phyloP scores from a whole-genome alignment of 345 rosid genomes.

The Melastoma malabathricum region DNA sequence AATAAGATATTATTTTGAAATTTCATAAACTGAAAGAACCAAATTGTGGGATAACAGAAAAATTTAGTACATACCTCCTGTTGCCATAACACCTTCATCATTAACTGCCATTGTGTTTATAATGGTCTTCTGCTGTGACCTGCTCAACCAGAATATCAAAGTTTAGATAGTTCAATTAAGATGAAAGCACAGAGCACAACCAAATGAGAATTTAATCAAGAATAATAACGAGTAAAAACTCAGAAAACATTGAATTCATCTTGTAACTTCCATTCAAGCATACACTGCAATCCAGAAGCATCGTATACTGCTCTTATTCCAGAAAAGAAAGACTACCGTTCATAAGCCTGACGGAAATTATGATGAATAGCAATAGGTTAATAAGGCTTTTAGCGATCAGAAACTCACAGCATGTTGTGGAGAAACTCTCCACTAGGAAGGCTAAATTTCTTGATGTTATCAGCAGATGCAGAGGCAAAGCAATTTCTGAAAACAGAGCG shows the following conservation, averaged over 20 bases:
- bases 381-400: neutral
- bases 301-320: neutral
- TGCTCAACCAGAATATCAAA: constrained; percentile 15
- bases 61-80: constrained; percentile 57
- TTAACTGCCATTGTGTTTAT: constrained; percentile 90
- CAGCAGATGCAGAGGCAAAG: constrained; percentile 97
- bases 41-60: neutral
- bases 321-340: neutral
- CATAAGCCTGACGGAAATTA: neutral
- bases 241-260: too few relatives aligned
- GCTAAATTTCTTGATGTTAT: constrained; percentile 80
- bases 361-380: neutral
- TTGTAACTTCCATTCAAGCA: too few relatives aligned
- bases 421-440: constrained; percentile 88
- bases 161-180: too few relatives aligned
- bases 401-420: constrained; percentile 96
- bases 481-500: constrained; percentile 42
- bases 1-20: too few relatives aligned
- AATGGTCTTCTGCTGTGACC: constrained; percentile 97
- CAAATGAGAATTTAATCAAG: too few relatives aligned
- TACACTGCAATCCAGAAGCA: too few relatives aligned
- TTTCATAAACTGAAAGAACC: too few relatives aligned
- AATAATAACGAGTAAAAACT: too few relatives aligned
- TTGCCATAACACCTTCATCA: constrained; percentile 91
- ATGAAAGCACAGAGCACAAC: too few relatives aligned